Percentiles rank a stretch among this genome's conserved stretches.
Evolutionary conservation across 441 rosid genomes (phyloP).

Genomic region (Adansonia gregorii): DNA sequence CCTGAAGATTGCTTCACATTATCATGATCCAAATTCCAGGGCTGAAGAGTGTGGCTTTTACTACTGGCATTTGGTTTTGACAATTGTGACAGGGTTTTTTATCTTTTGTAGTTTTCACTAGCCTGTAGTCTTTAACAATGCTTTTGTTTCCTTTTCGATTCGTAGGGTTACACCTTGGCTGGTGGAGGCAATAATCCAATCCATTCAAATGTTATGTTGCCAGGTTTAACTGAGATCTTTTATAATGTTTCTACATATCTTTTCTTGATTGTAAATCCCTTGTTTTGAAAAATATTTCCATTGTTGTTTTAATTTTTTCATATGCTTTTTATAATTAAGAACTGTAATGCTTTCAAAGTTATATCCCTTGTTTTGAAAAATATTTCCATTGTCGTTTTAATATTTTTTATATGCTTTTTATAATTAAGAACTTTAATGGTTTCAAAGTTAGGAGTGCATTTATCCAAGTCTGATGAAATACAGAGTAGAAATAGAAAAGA

Average conservation of each 20-base stretch:
- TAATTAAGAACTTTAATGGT: background rate
- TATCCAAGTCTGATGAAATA: background rate
- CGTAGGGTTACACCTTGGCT: constrained; percentile 23
- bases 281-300: background rate
- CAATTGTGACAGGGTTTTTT: background rate
- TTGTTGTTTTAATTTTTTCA: background rate
- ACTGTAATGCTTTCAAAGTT: background rate
- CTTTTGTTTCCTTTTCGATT: background rate
- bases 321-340: background rate
- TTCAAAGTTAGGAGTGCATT: background rate
- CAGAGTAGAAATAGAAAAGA: background rate
- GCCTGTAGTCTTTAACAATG: background rate
- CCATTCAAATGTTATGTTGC: constrained; percentile 22
- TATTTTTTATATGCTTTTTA: background rate
- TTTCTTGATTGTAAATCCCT: background rate
- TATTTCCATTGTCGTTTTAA: background rate
- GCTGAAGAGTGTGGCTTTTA: background rate
- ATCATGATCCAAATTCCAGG: background rate
- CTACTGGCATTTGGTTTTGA: background rate
- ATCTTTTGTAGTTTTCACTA: constrained; percentile 1
- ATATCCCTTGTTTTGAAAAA: background rate
- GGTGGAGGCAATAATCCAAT: constrained; percentile 14
- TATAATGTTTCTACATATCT: background rate
- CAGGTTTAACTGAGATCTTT: constrained; percentile 12
- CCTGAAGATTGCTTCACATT: background rate